phyloP scores from a whole-genome alignment of 2,329 filamentous ascomycete genomes.

The Neurospora sp. region DNA sequence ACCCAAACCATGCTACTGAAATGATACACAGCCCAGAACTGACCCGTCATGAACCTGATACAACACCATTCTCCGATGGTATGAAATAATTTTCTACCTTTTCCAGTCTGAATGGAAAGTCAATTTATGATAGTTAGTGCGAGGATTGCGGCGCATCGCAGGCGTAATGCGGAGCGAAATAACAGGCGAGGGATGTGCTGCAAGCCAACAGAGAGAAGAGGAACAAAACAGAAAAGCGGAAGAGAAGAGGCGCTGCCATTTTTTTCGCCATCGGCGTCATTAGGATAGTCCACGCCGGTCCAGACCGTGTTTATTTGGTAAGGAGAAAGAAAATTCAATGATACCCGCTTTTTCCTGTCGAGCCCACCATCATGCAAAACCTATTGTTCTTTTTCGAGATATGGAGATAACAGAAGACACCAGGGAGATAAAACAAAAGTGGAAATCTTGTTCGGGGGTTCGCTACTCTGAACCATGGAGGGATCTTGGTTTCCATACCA shows the following conservation, averaged over 20 bases:
- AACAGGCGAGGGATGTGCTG: background rate
- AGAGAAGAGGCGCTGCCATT: slow-evolving; percentile 4
- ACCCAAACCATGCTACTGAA: background rate
- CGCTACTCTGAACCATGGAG: background rate
- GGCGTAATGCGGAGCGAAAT: background rate
- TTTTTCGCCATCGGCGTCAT: slow-evolving; percentile 8
- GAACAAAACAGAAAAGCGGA: slow-evolving; percentile 1
- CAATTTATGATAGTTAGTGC: background rate
- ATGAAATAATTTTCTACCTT: background rate
- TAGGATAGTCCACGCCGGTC: slow-evolving; percentile 14
- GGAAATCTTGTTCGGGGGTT: background rate
- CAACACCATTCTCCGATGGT: background rate
- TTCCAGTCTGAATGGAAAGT: background rate
- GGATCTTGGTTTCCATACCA: background rate
- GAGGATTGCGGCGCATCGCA: background rate
- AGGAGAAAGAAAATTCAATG: slow-evolving; percentile 2
- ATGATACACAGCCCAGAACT: background rate
- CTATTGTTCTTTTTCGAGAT: background rate
- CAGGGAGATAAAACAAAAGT: background rate
- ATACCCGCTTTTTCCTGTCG: background rate
- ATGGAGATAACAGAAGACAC: slow-evolving; percentile 2
- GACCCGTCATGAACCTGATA: background rate
- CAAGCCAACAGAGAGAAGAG: slow-evolving; percentile 1
- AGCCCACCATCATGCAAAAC: slow-evolving; percentile 5
- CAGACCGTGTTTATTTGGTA: slow-evolving; percentile 15